Percentiles rank a stretch among this genome's conserved stretches.
Conservation (phyloP, 208 protist genomes). For the Trypanosomatidae sp. region DNA sequence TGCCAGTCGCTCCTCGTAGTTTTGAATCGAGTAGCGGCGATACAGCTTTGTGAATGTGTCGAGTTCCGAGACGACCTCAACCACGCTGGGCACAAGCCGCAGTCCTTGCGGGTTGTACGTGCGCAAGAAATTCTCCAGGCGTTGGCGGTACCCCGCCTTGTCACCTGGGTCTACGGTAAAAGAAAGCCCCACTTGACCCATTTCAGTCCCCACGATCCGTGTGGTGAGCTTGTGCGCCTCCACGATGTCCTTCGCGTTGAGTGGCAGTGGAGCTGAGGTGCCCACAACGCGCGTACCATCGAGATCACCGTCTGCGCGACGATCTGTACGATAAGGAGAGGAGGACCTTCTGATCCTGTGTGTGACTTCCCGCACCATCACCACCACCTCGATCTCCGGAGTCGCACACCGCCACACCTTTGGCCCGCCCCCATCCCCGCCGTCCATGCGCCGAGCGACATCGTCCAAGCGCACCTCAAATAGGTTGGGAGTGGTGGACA, state of each 20-base stretch:
- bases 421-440: slow-evolving; percentile 19
- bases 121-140: slow-evolving; percentile 58
- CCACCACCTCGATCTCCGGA: slow-evolving; percentile 41
- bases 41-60: slow-evolving; percentile 84
- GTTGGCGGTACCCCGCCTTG: slow-evolving; percentile 43
- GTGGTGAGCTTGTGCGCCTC: slow-evolving; percentile 66
- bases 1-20: slow-evolving; percentile 58
- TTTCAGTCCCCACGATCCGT: slow-evolving; percentile 58
- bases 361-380: slow-evolving; percentile 50
- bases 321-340: slow-evolving; percentile 10
- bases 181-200: slow-evolving; percentile 77
- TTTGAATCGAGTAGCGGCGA: slow-evolving; percentile 56
- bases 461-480: slow-evolving; percentile 70
- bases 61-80: slow-evolving; percentile 58
- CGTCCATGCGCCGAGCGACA: slow-evolving; percentile 6
- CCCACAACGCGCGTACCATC: slow-evolving; percentile 37
- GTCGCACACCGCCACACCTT: slow-evolving; percentile 47
- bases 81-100: slow-evolving; percentile 55
- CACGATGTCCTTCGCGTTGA: slow-evolving; percentile 53
- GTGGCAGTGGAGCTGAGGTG: slow-evolving; percentile 31
- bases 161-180: slow-evolving; percentile 61
- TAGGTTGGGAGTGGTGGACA: slow-evolving; percentile 36
- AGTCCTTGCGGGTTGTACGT: slow-evolving; percentile 67
- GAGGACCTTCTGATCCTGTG: slow-evolving; percentile 1
- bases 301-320: slow-evolving; percentile 1